Base-by-base conservation (phyloP, 106 monocot genomes). In the Allium sativum region DNA sequence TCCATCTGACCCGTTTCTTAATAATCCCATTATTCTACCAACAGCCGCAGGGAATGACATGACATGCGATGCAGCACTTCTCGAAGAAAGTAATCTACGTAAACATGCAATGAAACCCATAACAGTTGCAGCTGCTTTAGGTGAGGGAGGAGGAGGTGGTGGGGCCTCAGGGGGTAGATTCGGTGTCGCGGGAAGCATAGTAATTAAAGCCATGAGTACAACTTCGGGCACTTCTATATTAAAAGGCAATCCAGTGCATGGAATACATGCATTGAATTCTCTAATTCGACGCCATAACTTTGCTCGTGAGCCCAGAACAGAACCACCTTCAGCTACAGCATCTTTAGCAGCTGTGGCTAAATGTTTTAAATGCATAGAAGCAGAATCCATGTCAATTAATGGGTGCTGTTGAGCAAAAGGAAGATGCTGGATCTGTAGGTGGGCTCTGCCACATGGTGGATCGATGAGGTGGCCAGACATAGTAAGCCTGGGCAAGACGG, bases 41-140 rank as follows among this genome's bases (percentile, higher is more conserved):
- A 98, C 98, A 66, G 98, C 98, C 68, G 92, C 92, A 81, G 98
- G 92, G 74, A 98, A 98, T 62, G 98, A 85, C 88, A 92, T 82
- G 21, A 98, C 88, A 72, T 98, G 98, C 44, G 98, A 88, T 67
- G 98, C 87, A 48, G 92, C 98, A 79, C 65, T 88, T 76, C 78
- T 92, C 20, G 98, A 92, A 50, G 92, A 68, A 66, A 98, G 84
- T 52, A 98, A 68, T 69, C 98, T 83, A 45, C 92, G 87, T 55
- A 98, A 76, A 63, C 98, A 98, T 67, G 98, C 77, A 74, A 88
- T 63, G 59, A 98, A 98, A 9, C 98, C 98, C 56, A 92, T 98
- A 9, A 98, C 78, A 56, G 98, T 98, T 65, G 98, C 92, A 70
- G 98, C 84, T 44, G 98, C 98, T 69, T 98, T 98, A 22, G 98